Conservation (phyloP, 106 monocot genomes). For the Vanilla planifolia region DNA sequence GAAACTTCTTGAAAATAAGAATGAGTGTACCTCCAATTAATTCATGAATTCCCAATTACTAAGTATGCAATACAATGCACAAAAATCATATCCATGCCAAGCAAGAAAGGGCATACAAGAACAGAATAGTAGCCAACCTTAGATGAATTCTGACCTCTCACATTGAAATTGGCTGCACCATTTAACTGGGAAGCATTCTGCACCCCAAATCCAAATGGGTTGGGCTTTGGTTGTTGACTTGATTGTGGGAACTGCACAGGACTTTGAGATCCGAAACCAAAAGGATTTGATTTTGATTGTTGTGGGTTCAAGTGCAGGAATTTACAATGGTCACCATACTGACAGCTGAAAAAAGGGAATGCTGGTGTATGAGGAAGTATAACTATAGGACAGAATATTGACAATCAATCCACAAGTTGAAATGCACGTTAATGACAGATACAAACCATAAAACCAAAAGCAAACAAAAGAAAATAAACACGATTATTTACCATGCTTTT, state of each 20-base stretch:
- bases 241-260: constrained; percentile 2
- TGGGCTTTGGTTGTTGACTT: constrained; percentile 49
- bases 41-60: background rate
- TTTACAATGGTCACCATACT: constrained; percentile 86
- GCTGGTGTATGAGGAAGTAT: background rate
- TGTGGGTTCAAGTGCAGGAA: constrained; percentile 63
- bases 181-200: constrained; percentile 32
- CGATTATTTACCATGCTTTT: background rate
- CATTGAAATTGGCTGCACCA: constrained; percentile 24
- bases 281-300: constrained; percentile 37
- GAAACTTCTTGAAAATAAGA: background rate
- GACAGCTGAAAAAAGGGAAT: constrained; percentile 58
- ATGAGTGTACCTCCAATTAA: background rate
- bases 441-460: too few species aligned
- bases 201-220: constrained; percentile 83
- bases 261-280: constrained; percentile 25
- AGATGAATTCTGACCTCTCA: constrained; percentile 21
- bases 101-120: background rate
- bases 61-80: background rate
- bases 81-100: background rate
- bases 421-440: background rate
- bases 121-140: constrained; percentile 22
- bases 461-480: background rate
- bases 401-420: background rate
- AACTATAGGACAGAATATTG: background rate